These are phyloP conservation scores for Eucalyptus albens DNA, from an alignment of 345 rosid genomes.

Conservation along the genomic window DNA sequence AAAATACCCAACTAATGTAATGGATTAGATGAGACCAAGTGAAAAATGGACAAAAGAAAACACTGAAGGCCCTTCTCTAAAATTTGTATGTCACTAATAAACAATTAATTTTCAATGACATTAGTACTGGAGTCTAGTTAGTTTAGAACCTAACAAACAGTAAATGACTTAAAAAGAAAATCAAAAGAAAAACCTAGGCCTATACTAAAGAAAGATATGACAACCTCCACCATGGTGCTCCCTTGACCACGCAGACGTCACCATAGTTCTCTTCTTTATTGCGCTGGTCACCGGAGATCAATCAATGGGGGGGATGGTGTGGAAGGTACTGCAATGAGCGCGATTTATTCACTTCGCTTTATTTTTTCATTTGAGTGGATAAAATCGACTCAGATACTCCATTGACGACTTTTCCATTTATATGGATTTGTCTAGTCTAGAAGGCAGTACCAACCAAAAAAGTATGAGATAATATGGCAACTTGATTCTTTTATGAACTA, in stretches of 20 bases:
- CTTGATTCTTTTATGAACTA: too few species aligned
- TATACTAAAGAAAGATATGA: background rate
- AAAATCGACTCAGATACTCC: too few species aligned
- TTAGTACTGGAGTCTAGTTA: background rate
- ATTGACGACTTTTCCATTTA: too few species aligned
- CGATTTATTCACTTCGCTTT: too few species aligned
- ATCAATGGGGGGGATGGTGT: too few species aligned
- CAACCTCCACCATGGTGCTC: background rate
- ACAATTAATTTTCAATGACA: background rate
- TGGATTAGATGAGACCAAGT: background rate
- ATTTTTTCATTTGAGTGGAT: too few species aligned
- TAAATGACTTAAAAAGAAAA: background rate
- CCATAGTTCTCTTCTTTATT: background rate
- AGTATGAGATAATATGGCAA: too few species aligned
- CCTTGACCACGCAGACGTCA: background rate
- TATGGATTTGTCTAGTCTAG: too few species aligned
- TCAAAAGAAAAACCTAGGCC: background rate
- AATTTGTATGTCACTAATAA: background rate
- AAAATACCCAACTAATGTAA: background rate
- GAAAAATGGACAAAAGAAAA: background rate
- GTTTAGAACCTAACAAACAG: background rate
- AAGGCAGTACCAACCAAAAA: too few species aligned
- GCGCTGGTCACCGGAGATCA: too few species aligned
- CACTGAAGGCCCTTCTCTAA: background rate
- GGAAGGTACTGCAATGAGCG: too few species aligned